Conservation (phyloP, 805 yeast genomes). For the Ogataea angusta region DNA sequence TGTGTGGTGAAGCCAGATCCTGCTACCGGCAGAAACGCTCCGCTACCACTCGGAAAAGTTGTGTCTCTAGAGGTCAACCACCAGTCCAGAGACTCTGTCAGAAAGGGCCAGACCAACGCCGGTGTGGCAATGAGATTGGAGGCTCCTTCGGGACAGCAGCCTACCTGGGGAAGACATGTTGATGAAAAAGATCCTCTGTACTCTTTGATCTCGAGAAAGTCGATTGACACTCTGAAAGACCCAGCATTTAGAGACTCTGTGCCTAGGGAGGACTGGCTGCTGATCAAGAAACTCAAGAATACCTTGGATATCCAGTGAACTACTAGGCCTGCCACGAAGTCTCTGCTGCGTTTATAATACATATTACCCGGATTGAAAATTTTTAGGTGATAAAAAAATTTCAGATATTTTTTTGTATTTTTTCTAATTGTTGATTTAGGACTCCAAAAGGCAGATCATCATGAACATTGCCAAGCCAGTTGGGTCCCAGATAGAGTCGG, state of each 20-base stretch:
- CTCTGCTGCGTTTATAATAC: slow-evolving; percentile 1
- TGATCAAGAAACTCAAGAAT: slow-evolving; percentile 83
- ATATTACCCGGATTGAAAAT: slow-evolving; percentile 11
- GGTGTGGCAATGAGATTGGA: slow-evolving; percentile 99
- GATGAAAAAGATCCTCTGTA: slow-evolving; percentile 88
- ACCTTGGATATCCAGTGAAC: slow-evolving; percentile 73
- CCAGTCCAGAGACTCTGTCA: slow-evolving; percentile 71
- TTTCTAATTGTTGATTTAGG: slow-evolving; percentile 2
- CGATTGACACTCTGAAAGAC: slow-evolving; percentile 96
- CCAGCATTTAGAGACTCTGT: slow-evolving; percentile 96
- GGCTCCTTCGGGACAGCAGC: slow-evolving; percentile 87
- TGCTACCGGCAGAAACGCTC: slow-evolving; percentile 66
- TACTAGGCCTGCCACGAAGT: not conserved
- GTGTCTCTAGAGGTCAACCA: slow-evolving; percentile 95
- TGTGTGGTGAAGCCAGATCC: slow-evolving; percentile 92
- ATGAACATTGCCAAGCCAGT: slow-evolving; percentile 98
- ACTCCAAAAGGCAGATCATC: slow-evolving; percentile 1
- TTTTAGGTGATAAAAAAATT: slow-evolving; percentile 10
- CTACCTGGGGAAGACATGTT: slow-evolving; percentile 98
- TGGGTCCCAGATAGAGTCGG: slow-evolving; percentile 89
- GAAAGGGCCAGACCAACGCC: slow-evolving; percentile 93
- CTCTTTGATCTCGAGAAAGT: slow-evolving; percentile 84
- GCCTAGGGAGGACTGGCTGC: slow-evolving; percentile 92
- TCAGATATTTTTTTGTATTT: slow-evolving; percentile 7
- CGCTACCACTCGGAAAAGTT: slow-evolving; percentile 81